These are phyloP conservation scores for Trichoderma cornu-damae DNA, from an alignment of 2,329 filamentous ascomycete species.

Conservation along the genomic window DNA sequence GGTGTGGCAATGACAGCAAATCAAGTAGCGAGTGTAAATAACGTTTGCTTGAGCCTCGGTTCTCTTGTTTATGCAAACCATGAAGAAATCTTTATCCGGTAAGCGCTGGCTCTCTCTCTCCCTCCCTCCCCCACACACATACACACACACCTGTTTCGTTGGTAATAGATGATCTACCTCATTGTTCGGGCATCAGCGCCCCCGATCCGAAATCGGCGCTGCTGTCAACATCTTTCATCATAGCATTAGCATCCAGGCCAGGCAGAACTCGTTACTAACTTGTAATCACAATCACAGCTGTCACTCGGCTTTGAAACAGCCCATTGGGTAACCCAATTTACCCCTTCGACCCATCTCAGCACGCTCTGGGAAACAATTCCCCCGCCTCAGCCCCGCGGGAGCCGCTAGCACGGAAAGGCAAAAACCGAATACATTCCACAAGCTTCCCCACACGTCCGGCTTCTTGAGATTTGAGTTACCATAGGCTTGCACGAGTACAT, in stretches of 20 bases:
- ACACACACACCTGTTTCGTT: background rate
- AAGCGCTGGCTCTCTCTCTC: background rate
- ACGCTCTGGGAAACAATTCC: background rate
- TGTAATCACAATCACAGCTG: background rate
- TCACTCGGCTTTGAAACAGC: background rate
- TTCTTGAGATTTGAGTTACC: background rate
- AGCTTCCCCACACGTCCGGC: background rate
- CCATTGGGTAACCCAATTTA: background rate
- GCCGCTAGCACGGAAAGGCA: background rate
- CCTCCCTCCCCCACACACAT: too few relatives aligned
- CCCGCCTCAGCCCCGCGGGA: background rate
- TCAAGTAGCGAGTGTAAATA: background rate
- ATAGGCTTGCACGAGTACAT: background rate
- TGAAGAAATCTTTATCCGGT: background rate
- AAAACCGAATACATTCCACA: background rate
- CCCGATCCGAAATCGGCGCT: constrained; percentile 13
- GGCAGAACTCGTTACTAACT: too few relatives aligned
- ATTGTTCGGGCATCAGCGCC: background rate
- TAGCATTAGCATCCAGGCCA: background rate
- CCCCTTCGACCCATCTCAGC: background rate
- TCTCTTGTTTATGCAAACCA: background rate
- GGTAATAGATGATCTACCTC: background rate
- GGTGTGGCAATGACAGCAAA: background rate
- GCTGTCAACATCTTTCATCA: background rate
- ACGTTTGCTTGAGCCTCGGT: background rate